Base-by-base conservation (phyloP, 1,284 basidiomycete species). In the Cutaneotrichosporon sp. region DNA sequence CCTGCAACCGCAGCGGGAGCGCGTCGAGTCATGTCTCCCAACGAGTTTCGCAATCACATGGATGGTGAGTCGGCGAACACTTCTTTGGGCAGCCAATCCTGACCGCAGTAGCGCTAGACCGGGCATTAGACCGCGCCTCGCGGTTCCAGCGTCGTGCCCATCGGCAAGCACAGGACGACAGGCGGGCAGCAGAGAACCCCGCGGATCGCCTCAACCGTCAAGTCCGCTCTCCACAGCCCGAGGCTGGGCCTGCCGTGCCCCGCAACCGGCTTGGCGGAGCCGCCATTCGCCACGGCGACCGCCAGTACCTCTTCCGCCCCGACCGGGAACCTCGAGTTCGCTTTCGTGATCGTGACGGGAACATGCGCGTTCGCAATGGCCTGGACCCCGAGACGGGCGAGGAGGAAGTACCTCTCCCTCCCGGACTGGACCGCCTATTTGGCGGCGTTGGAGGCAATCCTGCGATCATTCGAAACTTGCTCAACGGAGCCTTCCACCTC, bases 291-390 rank as follows among this genome's bases (percentile, higher is more conserved):
- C 27, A 29, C 1, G 71, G 70, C 4, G 27, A 59, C 36, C 56
- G 60, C 20, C 63, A 65, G n/a, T 58, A 72, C 22, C 64, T 62
- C 33, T 72, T 60, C 38, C 38, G 46, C 33, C 64, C 62, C 3
- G 43, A 38, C 3, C 57, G 24, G 0, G 34, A 52, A 3, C 20
- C 54, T 1, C 42, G 52, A 49, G 38, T 42, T 42, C 38, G 38
- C 38, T 42, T 18, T n/a, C 38, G 16, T 18, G 38, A 42, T n/a
- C 38, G 18, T 8, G 18, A 42, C 38, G 38, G 38, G n/a, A 42
- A 42, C 38, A 18, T 42, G 18, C 38, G 18, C 18, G 18, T 42
- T n/a, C 38, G 38, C 38, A 18, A 42, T 16, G 18, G 16, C 18
- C 6, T 42, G 18, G 38, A 42, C 38, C 38, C 38, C 3, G 38